Evolutionary conservation across 192 early-diverging fungal genomes (phyloP).

Genomic region (Backusella sp.): DNA sequence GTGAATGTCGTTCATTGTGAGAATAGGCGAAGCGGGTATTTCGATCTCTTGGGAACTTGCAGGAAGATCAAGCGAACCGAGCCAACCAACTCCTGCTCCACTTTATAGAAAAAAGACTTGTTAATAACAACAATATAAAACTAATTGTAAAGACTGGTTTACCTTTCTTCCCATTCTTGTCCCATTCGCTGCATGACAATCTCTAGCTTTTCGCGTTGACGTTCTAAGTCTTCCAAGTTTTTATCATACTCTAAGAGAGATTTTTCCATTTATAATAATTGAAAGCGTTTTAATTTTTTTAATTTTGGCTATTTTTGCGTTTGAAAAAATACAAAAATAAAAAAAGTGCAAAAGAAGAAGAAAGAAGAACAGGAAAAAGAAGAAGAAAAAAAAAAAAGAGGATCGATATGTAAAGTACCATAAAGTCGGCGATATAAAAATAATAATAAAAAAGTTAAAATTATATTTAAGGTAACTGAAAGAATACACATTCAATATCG

Average conservation of each 20-base stretch:
- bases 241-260: slow-evolving; percentile 37
- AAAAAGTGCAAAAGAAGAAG: slow-evolving; percentile 13
- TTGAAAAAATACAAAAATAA: not conserved
- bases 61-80: slow-evolving; percentile 15
- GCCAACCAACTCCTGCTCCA: slow-evolving; percentile 40
- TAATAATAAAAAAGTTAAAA: not conserved
- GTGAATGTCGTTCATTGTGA: not conserved
- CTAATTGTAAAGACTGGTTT: not conserved
- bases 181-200: slow-evolving; percentile 34
- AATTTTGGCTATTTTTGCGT: not conserved
- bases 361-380: not conserved
- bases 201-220: slow-evolving; percentile 29
- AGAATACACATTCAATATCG: not conserved
- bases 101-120: not conserved
- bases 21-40: not conserved
- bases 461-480: not conserved
- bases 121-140: not conserved
- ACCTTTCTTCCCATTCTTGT: slow-evolving; percentile 43
- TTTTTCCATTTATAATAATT: slow-evolving; percentile 13
- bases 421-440: not conserved
- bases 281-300: not conserved
- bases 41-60: not conserved
- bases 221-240: slow-evolving; percentile 32
- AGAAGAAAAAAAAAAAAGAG: not conserved
- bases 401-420: not conserved